Evolutionary conservation across 805 yeast genomes (phyloP), one percentile per base, ranked within the genome.

Genomic region (Hanseniaspora vineae): DNA sequence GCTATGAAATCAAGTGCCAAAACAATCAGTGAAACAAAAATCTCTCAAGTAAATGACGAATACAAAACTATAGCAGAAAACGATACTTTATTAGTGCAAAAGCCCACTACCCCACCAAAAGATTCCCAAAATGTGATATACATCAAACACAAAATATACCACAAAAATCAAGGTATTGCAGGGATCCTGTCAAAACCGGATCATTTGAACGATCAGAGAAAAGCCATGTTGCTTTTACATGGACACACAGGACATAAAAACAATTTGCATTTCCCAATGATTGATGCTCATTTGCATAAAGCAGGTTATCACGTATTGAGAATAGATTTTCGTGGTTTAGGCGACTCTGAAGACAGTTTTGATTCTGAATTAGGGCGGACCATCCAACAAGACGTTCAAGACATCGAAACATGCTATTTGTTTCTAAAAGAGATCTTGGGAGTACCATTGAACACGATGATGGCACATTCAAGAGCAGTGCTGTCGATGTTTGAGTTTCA

Each of bases 221-320:
- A 74, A 50, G 68, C 75, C 39, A 86, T 81, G 0, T 58, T 88
- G 6, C 58, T 88, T 15, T 54, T 78, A n/a, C 97, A 89, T 60
- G 97, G 97, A 1, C 82, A 76, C 51, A 89, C 80, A 0, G 94
- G 95, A 0, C 94, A 89, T 59, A 76, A 86, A 54, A 76, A 84
- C 66, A 82, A 85, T 59, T 78, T 85, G 50, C 88, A 82, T 62
- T 87, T 82, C 52, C 73, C 75, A 23, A 55, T 65, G 14, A 62
- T 86, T 42, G 89, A 94, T 0, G 73, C 74, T 29, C 65, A 63
- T 23, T 60, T 89, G 47, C 79, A 88, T 1, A 72, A 73, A 14
- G 60, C 73, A 50, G 95, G 94, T 0, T 67, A 77, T 48, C 77
- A 71, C 58, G 75, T 82, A 3, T 70, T 86, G 45, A 68, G 97